Base-by-base conservation (phyloP, 129 eudicot species). In the Artemisia annua region DNA sequence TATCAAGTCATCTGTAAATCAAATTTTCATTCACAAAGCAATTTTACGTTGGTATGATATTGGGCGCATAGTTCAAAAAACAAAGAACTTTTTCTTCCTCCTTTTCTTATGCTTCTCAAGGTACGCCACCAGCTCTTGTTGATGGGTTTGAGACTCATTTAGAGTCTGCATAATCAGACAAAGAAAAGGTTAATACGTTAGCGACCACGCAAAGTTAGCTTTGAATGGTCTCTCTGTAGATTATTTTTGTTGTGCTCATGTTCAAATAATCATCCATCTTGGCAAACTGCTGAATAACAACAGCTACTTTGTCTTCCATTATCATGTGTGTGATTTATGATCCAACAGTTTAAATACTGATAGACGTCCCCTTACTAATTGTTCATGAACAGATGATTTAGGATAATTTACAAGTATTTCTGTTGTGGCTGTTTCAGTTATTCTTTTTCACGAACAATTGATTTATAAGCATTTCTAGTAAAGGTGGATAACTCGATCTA, bases 31-130 rank as follows among this genome's bases (percentile, higher is more conserved):
- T 46, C 63, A 52, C 72, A 72, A 48, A 72, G 53, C 75, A 79
- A 63, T 58, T 62, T 62, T 26, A 46, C 57, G 19, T 58, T 44
- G 48, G 53, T 39, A 60, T n/a, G 69, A 59, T 48, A 48, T 61
- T 61, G 17, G 32, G 50, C 17, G 49, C 19, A 63, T 59, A 19
- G 17, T 16, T 85, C 68, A 85, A 59, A 81, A 86, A 16, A 69
- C 80, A 22, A 83, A 84, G 70, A 87, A 84, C 75, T 63, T 86
- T 59, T 48, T 78, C 91, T 84, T 92, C 88, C 82, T 89, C 83
- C 83, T 87, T 65, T 81, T 89, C 82, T 84, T 85, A 83, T 87
- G 91, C 72, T 78, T 78, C 79, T 93, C 96, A 17, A 93, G 39
- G 63, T 77, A 85, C 48, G 92, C 86, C 48, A 80, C 53, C 71